Percentiles rank a stretch among this genome's conserved stretches.
phyloP scores from a whole-genome alignment of 805 yeast species.

The Ogataea trehalophila region DNA sequence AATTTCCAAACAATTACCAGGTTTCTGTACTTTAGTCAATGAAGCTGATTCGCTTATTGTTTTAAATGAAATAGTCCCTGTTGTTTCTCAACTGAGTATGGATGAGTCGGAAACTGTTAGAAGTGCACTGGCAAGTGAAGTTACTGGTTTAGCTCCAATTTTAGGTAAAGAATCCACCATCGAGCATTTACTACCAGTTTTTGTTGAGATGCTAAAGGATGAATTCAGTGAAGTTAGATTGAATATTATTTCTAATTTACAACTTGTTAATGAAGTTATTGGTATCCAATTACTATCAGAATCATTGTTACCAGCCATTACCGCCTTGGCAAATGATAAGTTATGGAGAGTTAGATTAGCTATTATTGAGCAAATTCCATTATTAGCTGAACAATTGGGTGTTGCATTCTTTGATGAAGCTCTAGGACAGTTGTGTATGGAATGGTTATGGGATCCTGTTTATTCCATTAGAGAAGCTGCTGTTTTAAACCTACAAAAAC shows the following conservation, averaged over 20 bases:
- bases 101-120: slow-evolving; percentile 93
- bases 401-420: slow-evolving; percentile 90
- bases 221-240: slow-evolving; percentile 95
- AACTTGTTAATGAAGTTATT: slow-evolving; percentile 87
- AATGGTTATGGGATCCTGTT: slow-evolving; percentile 99
- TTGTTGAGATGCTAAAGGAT: slow-evolving; percentile 90
- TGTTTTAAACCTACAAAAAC: slow-evolving; percentile 70
- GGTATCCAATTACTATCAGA: slow-evolving; percentile 87
- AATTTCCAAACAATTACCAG: slow-evolving; percentile 85
- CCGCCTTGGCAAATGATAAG: slow-evolving; percentile 91
- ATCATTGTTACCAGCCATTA: slow-evolving; percentile 88
- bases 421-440: slow-evolving; percentile 82
- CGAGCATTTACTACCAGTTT: slow-evolving; percentile 78
- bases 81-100: slow-evolving; percentile 74
- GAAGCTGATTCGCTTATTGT: slow-evolving; percentile 42
- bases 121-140: slow-evolving; percentile 83
- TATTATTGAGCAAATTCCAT: slow-evolving; percentile 92
- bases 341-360: slow-evolving; percentile 98
- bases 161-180: slow-evolving; percentile 81
- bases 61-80: slow-evolving; percentile 71
- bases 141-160: slow-evolving; percentile 81
- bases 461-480: slow-evolving; percentile 97
- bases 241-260: slow-evolving; percentile 87
- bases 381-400: slow-evolving; percentile 90
- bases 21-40: slow-evolving; percentile 51